phyloP scores from a whole-genome alignment of 2,329 filamentous ascomycete species.

The Sclerotinia minor region DNA sequence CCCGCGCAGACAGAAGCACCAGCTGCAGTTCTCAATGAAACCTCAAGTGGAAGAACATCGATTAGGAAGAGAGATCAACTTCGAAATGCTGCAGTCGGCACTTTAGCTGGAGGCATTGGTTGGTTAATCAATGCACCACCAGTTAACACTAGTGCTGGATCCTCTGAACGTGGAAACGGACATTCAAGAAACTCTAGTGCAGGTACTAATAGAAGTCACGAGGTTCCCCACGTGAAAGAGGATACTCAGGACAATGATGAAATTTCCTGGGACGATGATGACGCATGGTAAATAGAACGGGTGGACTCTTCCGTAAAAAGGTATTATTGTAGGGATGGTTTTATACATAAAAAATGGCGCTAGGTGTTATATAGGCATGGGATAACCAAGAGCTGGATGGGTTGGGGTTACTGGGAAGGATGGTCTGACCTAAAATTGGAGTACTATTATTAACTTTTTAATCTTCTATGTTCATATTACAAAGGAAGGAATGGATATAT shows the following conservation, averaged over 20 bases:
- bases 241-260: constrained; percentile 7
- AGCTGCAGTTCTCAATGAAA: neutral
- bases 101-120: constrained; percentile 64
- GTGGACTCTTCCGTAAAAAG: constrained; percentile 1
- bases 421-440: constrained; percentile 2
- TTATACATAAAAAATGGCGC: constrained; percentile 2
- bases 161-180: neutral
- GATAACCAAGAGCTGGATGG: constrained; percentile 15
- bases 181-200: constrained; percentile 7
- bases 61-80: constrained; percentile 72
- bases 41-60: constrained; percentile 40
- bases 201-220: neutral
- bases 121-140: constrained; percentile 63
- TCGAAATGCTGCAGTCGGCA: constrained; percentile 65
- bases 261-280: constrained; percentile 17
- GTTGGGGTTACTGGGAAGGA: neutral
- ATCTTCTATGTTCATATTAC: constrained; percentile 1
- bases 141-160: neutral
- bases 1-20: neutral
- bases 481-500: neutral
- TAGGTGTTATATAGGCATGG: neutral
- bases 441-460: neutral
- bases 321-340: neutral
- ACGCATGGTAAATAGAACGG: constrained; percentile 10
- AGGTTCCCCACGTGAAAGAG: neutral